These are phyloP conservation scores for Echites panduratus DNA, from an alignment of 257 asterid species.

Conservation along the genomic window DNA sequence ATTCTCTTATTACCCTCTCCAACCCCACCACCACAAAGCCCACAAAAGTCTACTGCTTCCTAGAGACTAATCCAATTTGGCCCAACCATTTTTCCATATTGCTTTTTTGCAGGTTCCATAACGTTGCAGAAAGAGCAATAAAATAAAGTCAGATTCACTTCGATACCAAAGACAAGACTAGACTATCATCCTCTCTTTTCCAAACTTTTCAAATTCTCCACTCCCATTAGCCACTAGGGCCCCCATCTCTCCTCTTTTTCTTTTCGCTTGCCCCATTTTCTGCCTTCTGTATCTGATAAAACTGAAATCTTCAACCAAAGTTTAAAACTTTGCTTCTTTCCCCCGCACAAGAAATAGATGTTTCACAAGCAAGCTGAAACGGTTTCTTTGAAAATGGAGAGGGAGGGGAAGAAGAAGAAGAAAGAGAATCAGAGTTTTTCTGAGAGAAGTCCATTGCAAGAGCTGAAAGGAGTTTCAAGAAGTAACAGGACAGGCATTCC, in stretches of 20 bases:
- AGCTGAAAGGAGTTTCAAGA: slow-evolving; percentile 16
- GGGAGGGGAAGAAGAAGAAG: background rate
- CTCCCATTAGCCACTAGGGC: background rate
- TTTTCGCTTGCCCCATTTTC: background rate
- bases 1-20: background rate
- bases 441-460: slow-evolving; percentile 10
- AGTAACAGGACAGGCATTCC: slow-evolving; percentile 12
- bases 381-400: slow-evolving; percentile 6
- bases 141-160: background rate
- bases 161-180: background rate
- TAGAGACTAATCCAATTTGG: background rate
- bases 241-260: too few relatives aligned
- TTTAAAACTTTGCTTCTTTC: background rate
- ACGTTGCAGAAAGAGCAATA: slow-evolving; percentile 3
- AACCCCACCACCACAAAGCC: background rate
- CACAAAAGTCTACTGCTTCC: background rate
- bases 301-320: background rate
- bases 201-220: background rate
- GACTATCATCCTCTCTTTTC: background rate
- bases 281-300: background rate
- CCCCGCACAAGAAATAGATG: background rate
- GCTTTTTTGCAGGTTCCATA: slow-evolving; percentile 3
- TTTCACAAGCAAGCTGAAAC: slow-evolving; percentile 1
- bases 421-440: background rate
- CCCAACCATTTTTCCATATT: background rate